Conservation (phyloP, 768 basidiomycete genomes). For the Amanita fuliginea region DNA sequence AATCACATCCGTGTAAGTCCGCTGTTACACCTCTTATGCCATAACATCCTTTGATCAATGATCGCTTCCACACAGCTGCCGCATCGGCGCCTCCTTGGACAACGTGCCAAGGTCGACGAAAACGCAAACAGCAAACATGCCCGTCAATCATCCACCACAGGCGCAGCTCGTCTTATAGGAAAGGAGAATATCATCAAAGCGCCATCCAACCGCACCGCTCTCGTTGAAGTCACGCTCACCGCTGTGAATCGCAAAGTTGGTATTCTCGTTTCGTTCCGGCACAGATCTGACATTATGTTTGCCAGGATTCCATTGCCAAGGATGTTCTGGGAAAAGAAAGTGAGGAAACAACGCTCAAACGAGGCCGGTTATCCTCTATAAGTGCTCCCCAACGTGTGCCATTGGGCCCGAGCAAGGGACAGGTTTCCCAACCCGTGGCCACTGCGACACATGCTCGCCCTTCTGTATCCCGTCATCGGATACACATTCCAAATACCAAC, state of each 20-base stretch:
- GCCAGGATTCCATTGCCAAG: slow-evolving; percentile 39
- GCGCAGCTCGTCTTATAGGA: slow-evolving; percentile 38
- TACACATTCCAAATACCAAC: slow-evolving; percentile 16
- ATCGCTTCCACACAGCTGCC: slow-evolving; percentile 35
- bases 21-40: slow-evolving; percentile 6
- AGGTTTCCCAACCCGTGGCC: slow-evolving; percentile 23
- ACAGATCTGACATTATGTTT: neutral
- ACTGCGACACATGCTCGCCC: slow-evolving; percentile 29
- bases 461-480: slow-evolving; percentile 19
- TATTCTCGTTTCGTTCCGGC: slow-evolving; percentile 6
- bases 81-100: slow-evolving; percentile 54
- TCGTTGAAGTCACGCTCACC: slow-evolving; percentile 73
- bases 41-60: neutral
- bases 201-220: slow-evolving; percentile 53
- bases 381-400: slow-evolving; percentile 62
- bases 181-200: slow-evolving; percentile 45
- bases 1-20: slow-evolving; percentile 47
- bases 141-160: slow-evolving; percentile 46
- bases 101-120: slow-evolving; percentile 68
- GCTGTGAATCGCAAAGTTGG: slow-evolving; percentile 71
- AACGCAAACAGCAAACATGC: slow-evolving; percentile 61
- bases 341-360: slow-evolving; percentile 52
- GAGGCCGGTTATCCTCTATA: slow-evolving; percentile 55
- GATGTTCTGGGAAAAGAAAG: slow-evolving; percentile 48
- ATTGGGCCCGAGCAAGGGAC: slow-evolving; percentile 45